Evolutionary conservation across 139 green algal genomes (phyloP).

Genomic region (Desmodesmus armatus): DNA sequence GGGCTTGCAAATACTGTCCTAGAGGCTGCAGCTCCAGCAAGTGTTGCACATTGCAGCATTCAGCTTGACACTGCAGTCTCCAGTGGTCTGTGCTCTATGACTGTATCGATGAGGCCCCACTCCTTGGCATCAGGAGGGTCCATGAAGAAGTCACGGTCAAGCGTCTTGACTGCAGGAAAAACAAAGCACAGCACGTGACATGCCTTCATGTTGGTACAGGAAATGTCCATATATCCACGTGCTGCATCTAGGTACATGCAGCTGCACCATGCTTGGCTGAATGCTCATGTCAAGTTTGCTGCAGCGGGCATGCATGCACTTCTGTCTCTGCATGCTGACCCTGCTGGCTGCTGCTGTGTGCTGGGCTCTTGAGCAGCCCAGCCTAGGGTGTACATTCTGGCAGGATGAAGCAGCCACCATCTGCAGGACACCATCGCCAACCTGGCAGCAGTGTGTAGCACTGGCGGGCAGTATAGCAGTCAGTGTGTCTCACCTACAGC

Average conservation of each 20-base stretch:
- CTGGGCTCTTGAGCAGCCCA: too few relatives aligned
- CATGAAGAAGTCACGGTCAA: constrained; percentile 95
- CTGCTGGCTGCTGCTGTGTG: too few relatives aligned
- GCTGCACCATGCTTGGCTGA: neutral
- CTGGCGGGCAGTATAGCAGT: too few relatives aligned
- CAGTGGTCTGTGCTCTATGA: constrained; percentile 65
- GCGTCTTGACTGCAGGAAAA: constrained; percentile 48
- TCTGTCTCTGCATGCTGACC: too few relatives aligned
- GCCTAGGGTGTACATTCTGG: too few relatives aligned
- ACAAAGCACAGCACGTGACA: constrained; percentile 5
- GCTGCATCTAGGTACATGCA: neutral
- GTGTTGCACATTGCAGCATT: too few relatives aligned
- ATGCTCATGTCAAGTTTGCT: too few relatives aligned
- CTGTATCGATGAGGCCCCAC: constrained; percentile 92
- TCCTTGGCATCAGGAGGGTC: constrained; percentile 75
- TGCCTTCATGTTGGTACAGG: neutral
- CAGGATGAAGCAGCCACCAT: too few relatives aligned
- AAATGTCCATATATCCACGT: neutral
- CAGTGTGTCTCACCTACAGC: constrained; percentile 72
- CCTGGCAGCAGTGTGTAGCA: too few relatives aligned
- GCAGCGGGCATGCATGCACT: too few relatives aligned
- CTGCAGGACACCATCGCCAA: too few relatives aligned
- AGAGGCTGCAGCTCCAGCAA: too few relatives aligned
- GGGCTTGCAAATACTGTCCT: neutral
- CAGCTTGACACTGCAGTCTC: constrained; percentile 41